Conservation (phyloP, 192 early-diverging fungal genomes). For the Coemansia sp. region DNA sequence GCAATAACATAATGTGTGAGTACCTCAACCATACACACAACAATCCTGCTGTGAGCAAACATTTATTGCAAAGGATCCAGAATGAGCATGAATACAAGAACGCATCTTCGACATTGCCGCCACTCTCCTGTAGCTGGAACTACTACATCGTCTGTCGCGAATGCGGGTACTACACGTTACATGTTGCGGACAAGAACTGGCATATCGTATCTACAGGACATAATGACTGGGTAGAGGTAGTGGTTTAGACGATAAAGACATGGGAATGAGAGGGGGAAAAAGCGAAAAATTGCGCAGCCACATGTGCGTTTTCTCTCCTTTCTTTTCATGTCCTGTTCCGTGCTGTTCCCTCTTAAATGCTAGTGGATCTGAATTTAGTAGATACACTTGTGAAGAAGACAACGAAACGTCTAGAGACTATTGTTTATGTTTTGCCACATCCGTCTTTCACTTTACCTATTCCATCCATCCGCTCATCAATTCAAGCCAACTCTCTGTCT, state of each 20-base stretch:
- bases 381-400: no score
- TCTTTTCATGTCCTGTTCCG: no score
- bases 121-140: constrained; percentile 25
- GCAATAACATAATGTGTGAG: neutral
- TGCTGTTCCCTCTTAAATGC: no score
- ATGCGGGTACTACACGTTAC: constrained; percentile 39
- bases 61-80: neutral
- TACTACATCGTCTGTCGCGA: constrained; percentile 51
- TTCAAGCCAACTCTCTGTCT: no score
- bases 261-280: neutral
- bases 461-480: neutral
- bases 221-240: constrained; percentile 39
- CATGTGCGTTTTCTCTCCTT: no score
- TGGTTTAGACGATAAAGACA: no score
- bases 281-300: no score
- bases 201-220: constrained; percentile 43
- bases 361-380: no score
- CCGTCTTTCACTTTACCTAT: neutral
- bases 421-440: no score
- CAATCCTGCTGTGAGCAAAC: neutral
- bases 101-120: neutral
- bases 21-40: neutral
- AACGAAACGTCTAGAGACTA: no score
- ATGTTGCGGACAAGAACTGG: constrained; percentile 44
- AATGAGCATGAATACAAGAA: neutral